Evolutionary conservation across 2,329 filamentous ascomycete species (phyloP).

Genomic region (Penicillium sp.): DNA sequence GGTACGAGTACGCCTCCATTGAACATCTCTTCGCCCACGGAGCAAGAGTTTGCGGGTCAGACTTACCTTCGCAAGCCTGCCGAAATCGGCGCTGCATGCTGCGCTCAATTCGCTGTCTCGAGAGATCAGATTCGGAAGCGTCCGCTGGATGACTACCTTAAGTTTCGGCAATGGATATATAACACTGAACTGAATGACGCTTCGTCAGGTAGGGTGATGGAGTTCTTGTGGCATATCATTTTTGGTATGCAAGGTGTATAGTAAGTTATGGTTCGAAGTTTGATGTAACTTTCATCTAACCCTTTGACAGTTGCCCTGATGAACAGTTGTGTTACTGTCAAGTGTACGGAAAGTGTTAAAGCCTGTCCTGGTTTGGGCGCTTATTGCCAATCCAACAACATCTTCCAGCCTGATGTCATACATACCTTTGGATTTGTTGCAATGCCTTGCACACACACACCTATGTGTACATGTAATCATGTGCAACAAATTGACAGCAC

Average conservation of each 20-base stretch:
- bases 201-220: slow-evolving; percentile 59
- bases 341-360: slow-evolving; percentile 37
- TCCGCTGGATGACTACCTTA: slow-evolving; percentile 54
- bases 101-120: slow-evolving; percentile 64
- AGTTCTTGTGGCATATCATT: slow-evolving; percentile 65
- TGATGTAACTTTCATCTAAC: slow-evolving; percentile 12
- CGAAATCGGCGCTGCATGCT: slow-evolving; percentile 59
- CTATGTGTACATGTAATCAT: neutral
- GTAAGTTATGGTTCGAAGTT: slow-evolving; percentile 26
- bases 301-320: slow-evolving; percentile 32
- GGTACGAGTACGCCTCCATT: slow-evolving; percentile 40
- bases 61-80: slow-evolving; percentile 46
- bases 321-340: slow-evolving; percentile 38
- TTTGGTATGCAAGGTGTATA: slow-evolving; percentile 45
- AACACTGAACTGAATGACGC: slow-evolving; percentile 55
- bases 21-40: slow-evolving; percentile 23
- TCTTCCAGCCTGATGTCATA: neutral
- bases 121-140: slow-evolving; percentile 52
- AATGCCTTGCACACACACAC: neutral
- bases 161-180: slow-evolving; percentile 61
- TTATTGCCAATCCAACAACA: slow-evolving; percentile 3
- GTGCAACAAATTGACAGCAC: slow-evolving; percentile 4
- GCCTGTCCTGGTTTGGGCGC: neutral
- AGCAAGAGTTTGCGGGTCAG: slow-evolving; percentile 14
- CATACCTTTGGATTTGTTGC: neutral